A percentile compares a stretch with the other conserved stretches of the same genome.
Evolutionary conservation across 257 asterid genomes (phyloP).

Genomic region (Mentha longifolia): DNA sequence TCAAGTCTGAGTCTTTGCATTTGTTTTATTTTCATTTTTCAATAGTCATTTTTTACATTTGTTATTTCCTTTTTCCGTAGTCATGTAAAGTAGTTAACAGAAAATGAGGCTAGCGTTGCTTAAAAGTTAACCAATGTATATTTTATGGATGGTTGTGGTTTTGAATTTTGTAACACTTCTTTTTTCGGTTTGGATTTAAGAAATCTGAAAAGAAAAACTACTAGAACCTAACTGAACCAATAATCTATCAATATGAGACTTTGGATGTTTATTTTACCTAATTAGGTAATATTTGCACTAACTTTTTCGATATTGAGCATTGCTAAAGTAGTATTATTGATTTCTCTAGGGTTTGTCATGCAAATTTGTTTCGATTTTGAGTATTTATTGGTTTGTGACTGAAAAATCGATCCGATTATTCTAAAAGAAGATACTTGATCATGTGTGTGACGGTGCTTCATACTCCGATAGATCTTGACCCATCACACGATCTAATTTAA

Average conservation of each 20-base stretch:
- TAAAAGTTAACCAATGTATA: background rate
- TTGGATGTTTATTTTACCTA: background rate
- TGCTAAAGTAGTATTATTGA: background rate
- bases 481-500: background rate
- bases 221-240: background rate
- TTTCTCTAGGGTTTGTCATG: background rate
- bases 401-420: background rate
- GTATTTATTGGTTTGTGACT: background rate
- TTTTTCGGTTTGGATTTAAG: background rate
- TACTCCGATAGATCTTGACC: background rate
- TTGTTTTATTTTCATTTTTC: background rate
- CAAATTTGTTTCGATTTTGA: background rate
- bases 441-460: background rate
- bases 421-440: background rate
- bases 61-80: background rate
- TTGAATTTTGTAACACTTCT: background rate
- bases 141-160: conserved; percentile 1
- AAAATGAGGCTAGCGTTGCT: conserved; percentile 4
- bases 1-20: conserved; percentile 7
- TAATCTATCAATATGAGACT: background rate
- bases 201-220: background rate
- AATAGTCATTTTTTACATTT: conserved; percentile 4
- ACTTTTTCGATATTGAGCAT: background rate
- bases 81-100: background rate
- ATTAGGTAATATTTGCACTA: background rate